phyloP scores from a whole-genome alignment of 2,329 filamentous ascomycete genomes.

The Claviceps pusilla region DNA sequence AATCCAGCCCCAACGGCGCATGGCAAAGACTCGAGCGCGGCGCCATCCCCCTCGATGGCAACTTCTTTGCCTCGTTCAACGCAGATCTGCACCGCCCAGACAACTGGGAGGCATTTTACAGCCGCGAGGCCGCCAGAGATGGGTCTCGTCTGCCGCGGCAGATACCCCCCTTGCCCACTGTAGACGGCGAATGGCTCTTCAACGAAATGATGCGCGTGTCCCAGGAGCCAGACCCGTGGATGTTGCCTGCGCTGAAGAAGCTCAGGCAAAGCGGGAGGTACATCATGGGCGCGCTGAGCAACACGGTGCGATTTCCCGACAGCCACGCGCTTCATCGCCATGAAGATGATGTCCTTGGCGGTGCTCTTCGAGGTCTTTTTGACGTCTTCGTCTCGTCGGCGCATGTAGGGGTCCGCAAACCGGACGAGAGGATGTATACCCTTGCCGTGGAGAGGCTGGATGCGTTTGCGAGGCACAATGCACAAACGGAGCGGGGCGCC shows the following conservation, averaged over 20 bases:
- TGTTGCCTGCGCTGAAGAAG: constrained; percentile 66
- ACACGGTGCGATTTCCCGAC: constrained; percentile 74
- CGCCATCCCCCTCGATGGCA: constrained; percentile 56
- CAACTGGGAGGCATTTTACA: constrained; percentile 56
- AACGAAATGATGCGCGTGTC: constrained; percentile 78
- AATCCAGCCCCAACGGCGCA: constrained; percentile 59
- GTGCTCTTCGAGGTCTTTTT: constrained; percentile 53
- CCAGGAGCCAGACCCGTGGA: constrained; percentile 62
- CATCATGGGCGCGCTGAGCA: constrained; percentile 70
- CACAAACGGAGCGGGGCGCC: constrained; percentile 21
- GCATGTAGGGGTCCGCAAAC: constrained; percentile 77
- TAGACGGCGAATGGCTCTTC: constrained; percentile 71
- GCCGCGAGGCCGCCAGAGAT: constrained; percentile 26
- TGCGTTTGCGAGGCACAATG: constrained; percentile 41
- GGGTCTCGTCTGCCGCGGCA: constrained; percentile 20
- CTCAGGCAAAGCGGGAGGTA: constrained; percentile 50
- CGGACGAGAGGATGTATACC: constrained; percentile 67
- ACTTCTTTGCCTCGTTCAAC: constrained; percentile 65
- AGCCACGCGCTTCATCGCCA: constrained; percentile 49
- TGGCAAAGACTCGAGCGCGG: constrained; percentile 86
- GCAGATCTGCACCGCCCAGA: constrained; percentile 50
- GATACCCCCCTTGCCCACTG: constrained; percentile 49
- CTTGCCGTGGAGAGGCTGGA: constrained; percentile 54
- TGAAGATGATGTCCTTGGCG: constrained; percentile 29
- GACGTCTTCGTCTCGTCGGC: constrained; percentile 81